Evolutionary conservation across 352 stramenopile species (phyloP), one percentile per base, ranked within the genome.

Genomic region (Pythium aquatile): DNA sequence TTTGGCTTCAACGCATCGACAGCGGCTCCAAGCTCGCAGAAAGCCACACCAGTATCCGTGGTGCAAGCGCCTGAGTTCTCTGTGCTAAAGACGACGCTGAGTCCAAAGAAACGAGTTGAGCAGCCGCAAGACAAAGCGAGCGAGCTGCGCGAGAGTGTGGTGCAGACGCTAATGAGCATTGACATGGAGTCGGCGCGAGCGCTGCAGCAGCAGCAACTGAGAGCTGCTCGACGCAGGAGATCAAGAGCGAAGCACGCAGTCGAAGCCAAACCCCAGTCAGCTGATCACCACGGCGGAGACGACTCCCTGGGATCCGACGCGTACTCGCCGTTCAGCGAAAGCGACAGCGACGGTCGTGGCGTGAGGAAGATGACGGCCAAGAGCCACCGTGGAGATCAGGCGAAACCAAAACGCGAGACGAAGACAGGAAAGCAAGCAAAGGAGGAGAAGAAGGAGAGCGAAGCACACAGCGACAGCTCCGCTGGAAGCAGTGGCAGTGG

Each of bases 91-190:
- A 28, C 29, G 52, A 32, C 52, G 20, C 26, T 60, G n/a, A 60
- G 54, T 44, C 33, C 11, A 35, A 30, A 30, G 32, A 26, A 28
- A 49, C n/a, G 35, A 11, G 26, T 39, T 10, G 26, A 14, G 11
- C 20, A 39, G 26, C 8, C 39, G 17, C 49, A 60, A 57, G 58
- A 37, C 11, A 37, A 55, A 11, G 7, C 8, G 39, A 28, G 16
- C 3, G 33, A 58, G 39, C 49, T 63, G 20, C 66, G 48, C 0
- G 33, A 55, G 30, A 74, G 69, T 37, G 49, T 84, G 28, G 61
- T 87, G 44, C 65, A 87, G 47, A 72, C 73, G 14, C 66, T 81
- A 14, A 48, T 87, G 67, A 83, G 69, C 32, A 73, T 84, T 53
- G 78, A 86, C 44, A 52, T 78, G 6, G 75, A 83, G 8, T 83